phyloP scores from a whole-genome alignment of 352 stramenopile genomes.

The Phytophthora pluvialis region DNA sequence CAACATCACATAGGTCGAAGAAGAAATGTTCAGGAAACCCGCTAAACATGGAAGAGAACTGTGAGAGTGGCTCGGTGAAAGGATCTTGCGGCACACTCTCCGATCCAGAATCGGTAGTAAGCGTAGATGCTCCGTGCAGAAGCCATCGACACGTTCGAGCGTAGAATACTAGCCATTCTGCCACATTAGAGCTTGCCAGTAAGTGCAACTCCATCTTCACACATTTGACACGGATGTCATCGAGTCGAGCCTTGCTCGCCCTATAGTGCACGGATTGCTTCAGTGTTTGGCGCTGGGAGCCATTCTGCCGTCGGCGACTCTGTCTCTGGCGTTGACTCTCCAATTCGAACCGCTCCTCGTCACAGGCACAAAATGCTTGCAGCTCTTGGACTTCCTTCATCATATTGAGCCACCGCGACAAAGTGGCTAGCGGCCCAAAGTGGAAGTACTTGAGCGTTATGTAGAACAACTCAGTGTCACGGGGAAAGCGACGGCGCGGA shows the following conservation, averaged over 20 bases:
- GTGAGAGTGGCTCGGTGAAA: slow-evolving; percentile 46
- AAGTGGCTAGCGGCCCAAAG: slow-evolving; percentile 62
- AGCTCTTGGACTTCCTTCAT: slow-evolving; percentile 72
- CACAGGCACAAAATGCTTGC: slow-evolving; percentile 65
- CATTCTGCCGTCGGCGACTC: slow-evolving; percentile 15
- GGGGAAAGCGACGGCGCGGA: slow-evolving; percentile 54
- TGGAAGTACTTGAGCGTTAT: slow-evolving; percentile 71
- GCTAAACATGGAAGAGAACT: slow-evolving; percentile 55
- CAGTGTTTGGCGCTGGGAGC: slow-evolving; percentile 26
- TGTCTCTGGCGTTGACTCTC: slow-evolving; percentile 39
- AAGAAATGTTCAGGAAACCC: slow-evolving; percentile 78
- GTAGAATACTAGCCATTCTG: slow-evolving; percentile 71
- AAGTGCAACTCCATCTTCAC: slow-evolving; percentile 67
- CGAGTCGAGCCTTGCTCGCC: slow-evolving; percentile 61
- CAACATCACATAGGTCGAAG: slow-evolving; percentile 71
- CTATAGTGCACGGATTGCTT: slow-evolving; percentile 68
- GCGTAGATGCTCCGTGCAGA: slow-evolving; percentile 34
- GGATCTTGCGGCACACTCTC: slow-evolving; percentile 41
- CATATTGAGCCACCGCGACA: slow-evolving; percentile 55
- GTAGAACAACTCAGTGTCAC: slow-evolving; percentile 70
- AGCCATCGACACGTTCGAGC: slow-evolving; percentile 60
- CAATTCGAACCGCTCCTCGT: slow-evolving; percentile 56
- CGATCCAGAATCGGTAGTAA: slow-evolving; percentile 8
- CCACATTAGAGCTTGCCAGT: slow-evolving; percentile 54
- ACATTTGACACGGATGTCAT: slow-evolving; percentile 53